These are phyloP conservation scores for Zygnema circumcarinatum DNA, from an alignment of 139 green algal genomes.

Conservation along the genomic window DNA sequence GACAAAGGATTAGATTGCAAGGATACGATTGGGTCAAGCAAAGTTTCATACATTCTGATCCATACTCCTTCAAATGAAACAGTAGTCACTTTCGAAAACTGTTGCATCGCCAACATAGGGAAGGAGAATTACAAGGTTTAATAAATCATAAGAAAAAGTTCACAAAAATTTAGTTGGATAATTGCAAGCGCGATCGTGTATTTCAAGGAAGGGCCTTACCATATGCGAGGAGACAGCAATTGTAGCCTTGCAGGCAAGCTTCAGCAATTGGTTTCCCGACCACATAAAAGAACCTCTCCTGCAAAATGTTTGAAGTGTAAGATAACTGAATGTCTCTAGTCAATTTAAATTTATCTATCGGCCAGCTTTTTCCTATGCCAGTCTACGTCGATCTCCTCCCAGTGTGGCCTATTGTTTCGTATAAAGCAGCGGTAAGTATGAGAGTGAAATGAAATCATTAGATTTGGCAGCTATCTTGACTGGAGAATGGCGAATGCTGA, in stretches of 20 bases:
- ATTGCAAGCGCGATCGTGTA: not conserved
- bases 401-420: not conserved
- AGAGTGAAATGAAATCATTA: not conserved
- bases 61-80: no score
- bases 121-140: no score
- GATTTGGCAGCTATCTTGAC: no score
- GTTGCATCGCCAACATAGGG: no score
- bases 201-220: constrained; percentile 30
- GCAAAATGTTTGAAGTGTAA: constrained; percentile 29
- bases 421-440: not conserved
- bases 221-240: constrained; percentile 66
- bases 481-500: not conserved
- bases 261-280: constrained; percentile 56
- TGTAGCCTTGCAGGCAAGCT: constrained; percentile 60
- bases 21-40: no score
- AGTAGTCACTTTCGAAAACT: no score
- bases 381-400: not conserved
- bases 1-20: no score
- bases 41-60: no score
- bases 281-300: constrained; percentile 56
- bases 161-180: no score
- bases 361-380: not conserved
- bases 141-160: no score
- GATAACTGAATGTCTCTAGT: not conserved
- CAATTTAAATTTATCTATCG: not conserved